Base-by-base conservation (phyloP, 306 rosid genomes). In the Mucuna pruriens region DNA sequence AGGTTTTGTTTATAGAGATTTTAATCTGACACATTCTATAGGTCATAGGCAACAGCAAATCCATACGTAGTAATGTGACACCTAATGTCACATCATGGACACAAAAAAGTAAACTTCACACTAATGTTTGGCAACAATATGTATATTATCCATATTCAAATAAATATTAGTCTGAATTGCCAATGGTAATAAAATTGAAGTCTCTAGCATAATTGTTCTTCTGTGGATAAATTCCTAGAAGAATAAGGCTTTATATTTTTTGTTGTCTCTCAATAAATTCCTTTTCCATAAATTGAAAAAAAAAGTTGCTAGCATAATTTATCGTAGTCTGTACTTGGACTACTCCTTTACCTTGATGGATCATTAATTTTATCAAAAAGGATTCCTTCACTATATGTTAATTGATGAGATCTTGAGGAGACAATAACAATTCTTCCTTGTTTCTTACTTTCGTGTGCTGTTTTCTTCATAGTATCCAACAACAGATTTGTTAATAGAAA, bases 401-500 rank as follows among this genome's bases (percentile, higher is more conserved):
- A 76, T 3, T 69, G 86, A 80, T 93, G 98, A 86, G 88, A 91
- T 2, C 46, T 86, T 0, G 98, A 93, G 80, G 99, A 84, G 19
- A 93, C 87, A 62, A 78, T 95, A 55, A 95, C 81, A 62, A 95
- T 80, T 87, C 97, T 91, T 84, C 97, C 99, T 90, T 93, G 91
- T 77, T 71, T 91, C 52, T 83, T 80, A 39, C 89, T 88, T 88
- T 89, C 79, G 25, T 1, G 9, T 42, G 97, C 54, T 34, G 97
- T 93, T 88, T 87, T 89, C 88, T 88, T 90, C 95, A 93, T 91
- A 9, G 82, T 86, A 20, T 93, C 98, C 90, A 93, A 64, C 76
- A 95, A 82, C 75, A 95, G 96, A 79, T 90, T 79, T 68, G 98
- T 90, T 85, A 95, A 75, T 38, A 93, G 94, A 90, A 95, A 91